Evolutionary conservation across 2,329 filamentous ascomycete species (phyloP).

Genomic region (Pseudocercospora macadamiae): DNA sequence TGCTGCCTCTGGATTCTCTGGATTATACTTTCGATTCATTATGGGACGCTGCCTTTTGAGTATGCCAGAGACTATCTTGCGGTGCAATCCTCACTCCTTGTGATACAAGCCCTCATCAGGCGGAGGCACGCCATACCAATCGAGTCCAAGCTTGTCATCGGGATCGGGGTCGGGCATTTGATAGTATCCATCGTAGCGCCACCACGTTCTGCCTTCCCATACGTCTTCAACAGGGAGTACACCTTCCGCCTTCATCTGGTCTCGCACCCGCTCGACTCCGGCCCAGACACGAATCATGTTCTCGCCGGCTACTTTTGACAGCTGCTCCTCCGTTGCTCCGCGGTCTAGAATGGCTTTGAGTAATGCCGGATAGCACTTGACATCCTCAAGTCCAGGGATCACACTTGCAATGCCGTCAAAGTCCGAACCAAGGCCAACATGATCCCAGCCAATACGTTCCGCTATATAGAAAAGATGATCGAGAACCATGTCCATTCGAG

Average conservation of each 20-base stretch:
- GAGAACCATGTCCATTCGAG: conserved; percentile 41
- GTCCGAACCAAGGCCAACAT: conserved; percentile 45
- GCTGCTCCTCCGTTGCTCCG: conserved; percentile 45
- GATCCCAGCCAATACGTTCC: conserved; percentile 39
- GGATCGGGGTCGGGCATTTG: conserved; percentile 41
- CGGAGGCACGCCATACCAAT: conserved; percentile 34
- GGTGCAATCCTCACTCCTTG: neutral
- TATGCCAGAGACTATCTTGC: neutral
- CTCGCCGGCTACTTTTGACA: conserved; percentile 42
- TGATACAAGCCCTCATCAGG: conserved; percentile 31
- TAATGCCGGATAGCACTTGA: conserved; percentile 42
- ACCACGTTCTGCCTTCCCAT: conserved; percentile 41
- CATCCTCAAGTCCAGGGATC: conserved; percentile 37
- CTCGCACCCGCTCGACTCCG: conserved; percentile 27
- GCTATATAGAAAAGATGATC: conserved; percentile 36
- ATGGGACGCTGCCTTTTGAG: conserved; percentile 16
- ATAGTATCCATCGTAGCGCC: conserved; percentile 37
- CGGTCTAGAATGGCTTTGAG: conserved; percentile 42
- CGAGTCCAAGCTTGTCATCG: conserved; percentile 38
- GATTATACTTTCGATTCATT: conserved; percentile 21
- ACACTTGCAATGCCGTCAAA: conserved; percentile 41
- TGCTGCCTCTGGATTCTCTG: conserved; percentile 18
- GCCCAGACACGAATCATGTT: conserved; percentile 45
- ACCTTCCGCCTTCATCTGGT: conserved; percentile 37
- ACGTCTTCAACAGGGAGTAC: conserved; percentile 42